Evolutionary conservation across 2,329 filamentous ascomycete species (phyloP), one percentile per base, ranked within the genome.

Genomic region (Fusarium tricinctum): DNA sequence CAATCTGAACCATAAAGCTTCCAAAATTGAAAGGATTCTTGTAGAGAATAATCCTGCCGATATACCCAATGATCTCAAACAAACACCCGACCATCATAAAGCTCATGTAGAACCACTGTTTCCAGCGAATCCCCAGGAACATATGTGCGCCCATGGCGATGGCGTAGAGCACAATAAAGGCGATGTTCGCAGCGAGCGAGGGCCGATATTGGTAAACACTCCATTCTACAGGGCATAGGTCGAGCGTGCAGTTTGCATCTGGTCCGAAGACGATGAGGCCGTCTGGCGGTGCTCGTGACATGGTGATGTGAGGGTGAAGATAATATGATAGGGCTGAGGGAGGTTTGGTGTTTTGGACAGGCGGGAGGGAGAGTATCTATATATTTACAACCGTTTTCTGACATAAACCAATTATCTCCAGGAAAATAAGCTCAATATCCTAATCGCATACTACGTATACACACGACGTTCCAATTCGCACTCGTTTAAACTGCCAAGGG

Each of bases 1-100:
- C 74, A 66, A 90, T 89, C 75, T 91, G 87, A 8, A 91, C 83
- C 69, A 91, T 81, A 73, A 92, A 92, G 0, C 84, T 87, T 1
- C 75, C 70, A 74, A 89, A 84, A 23, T 72, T 78, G 70, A 88
- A 91, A 0, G 88, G 86, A 56, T 91, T 86, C 17, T 82, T 71
- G 57, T 86, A 81, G 57, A 89, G 77, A 51, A 88, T 75, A 22
- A 91, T 79, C 8, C 89, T 82, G 1, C 87, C 89, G 0, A 80
- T 78, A 59, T 92, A 92, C 8, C 89, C 89, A 15, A 89, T 73
- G n/a, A 90, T 83, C 73, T 89, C 88, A 47, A 83, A 78, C 1
- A 84, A 44, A 65, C 84, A 87, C 5, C 89, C 89, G 3, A 81
- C 69, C 1, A 86, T 74, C 81, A 91, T 86, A 55, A 79, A 81